A percentile compares a stretch with the other conserved stretches of the same genome.
Conservation (phyloP, 2,329 filamentous ascomycete species). For the Fulvia fulva region DNA sequence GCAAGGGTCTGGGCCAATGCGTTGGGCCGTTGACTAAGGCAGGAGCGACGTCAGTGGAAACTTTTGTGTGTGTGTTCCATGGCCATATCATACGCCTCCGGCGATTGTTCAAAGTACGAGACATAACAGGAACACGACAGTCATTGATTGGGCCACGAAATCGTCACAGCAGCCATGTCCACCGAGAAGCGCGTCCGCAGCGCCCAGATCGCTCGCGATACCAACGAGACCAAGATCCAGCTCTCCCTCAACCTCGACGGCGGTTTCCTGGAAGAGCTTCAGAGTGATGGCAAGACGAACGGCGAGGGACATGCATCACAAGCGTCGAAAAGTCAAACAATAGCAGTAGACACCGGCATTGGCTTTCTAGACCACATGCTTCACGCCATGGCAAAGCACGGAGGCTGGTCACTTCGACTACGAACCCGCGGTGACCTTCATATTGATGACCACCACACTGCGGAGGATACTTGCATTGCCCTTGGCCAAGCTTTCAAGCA, state of each 20-base stretch:
- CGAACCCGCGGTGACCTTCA: slow-evolving; percentile 84
- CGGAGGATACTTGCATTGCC: slow-evolving; percentile 91
- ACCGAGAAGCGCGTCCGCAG: slow-evolving; percentile 52
- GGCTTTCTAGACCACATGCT: slow-evolving; percentile 99
- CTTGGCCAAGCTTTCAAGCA: slow-evolving; percentile 78
- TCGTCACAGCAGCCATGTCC: slow-evolving; percentile 20
- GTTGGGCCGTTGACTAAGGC: neutral
- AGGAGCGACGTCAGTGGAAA: slow-evolving; percentile 5
- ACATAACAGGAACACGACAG: neutral
- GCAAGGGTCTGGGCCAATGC: slow-evolving; percentile 6
- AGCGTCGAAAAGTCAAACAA: slow-evolving; percentile 76
- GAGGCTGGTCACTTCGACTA: slow-evolving; percentile 85
- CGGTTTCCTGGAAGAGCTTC: slow-evolving; percentile 52
- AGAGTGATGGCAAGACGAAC: slow-evolving; percentile 36
- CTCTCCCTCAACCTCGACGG: slow-evolving; percentile 91
- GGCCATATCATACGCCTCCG: neutral
- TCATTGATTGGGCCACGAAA: neutral
- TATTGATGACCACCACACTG: slow-evolving; percentile 98
- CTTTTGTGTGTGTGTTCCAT: slow-evolving; percentile 1
- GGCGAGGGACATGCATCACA: slow-evolving; percentile 74
- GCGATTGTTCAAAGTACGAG: neutral
- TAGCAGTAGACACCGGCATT: slow-evolving; percentile 86
- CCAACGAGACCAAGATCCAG: slow-evolving; percentile 97
- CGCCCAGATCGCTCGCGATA: slow-evolving; percentile 78
- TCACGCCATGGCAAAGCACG: slow-evolving; percentile 92